phyloP scores from a whole-genome alignment of 768 basidiomycete genomes.

The Russula griseocarnosa region DNA sequence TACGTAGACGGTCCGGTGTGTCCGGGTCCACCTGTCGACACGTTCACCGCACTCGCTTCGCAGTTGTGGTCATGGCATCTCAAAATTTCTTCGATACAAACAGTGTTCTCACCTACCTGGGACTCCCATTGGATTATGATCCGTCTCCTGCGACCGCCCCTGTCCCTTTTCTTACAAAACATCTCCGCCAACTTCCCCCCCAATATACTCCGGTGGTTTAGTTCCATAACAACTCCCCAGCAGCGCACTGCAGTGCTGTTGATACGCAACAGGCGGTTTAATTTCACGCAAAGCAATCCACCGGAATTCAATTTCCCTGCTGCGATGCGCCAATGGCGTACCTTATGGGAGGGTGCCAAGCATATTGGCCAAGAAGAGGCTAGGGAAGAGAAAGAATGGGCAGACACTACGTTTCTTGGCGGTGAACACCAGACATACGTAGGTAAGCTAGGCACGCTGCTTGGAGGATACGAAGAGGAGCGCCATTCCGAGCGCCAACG shows the following conservation, averaged over 20 bases:
- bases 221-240: conserved; percentile 49
- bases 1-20: neutral
- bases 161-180: conserved; percentile 56
- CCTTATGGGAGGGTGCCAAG: conserved; percentile 59
- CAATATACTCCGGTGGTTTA: conserved; percentile 48
- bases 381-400: conserved; percentile 70
- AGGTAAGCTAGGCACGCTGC: conserved; percentile 61
- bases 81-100: conserved; percentile 21
- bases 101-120: conserved; percentile 48
- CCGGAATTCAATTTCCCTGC: conserved; percentile 49
- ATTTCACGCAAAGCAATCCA: conserved; percentile 54
- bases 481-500: conserved; percentile 62
- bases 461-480: conserved; percentile 75
- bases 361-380: conserved; percentile 49
- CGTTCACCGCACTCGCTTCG: neutral
- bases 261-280: conserved; percentile 71
- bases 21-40: no score
- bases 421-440: conserved; percentile 53
- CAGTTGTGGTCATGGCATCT: conserved; percentile 8
- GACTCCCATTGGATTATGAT: conserved; percentile 51
- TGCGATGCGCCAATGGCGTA: conserved; percentile 60
- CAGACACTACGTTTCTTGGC: conserved; percentile 52
- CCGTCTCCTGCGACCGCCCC: conserved; percentile 59
- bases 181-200: conserved; percentile 66
- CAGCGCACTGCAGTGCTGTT: conserved; percentile 58